Evolutionary conservation across 2,329 filamentous ascomycete species (phyloP).

Genomic region (Aspergillus persii): DNA sequence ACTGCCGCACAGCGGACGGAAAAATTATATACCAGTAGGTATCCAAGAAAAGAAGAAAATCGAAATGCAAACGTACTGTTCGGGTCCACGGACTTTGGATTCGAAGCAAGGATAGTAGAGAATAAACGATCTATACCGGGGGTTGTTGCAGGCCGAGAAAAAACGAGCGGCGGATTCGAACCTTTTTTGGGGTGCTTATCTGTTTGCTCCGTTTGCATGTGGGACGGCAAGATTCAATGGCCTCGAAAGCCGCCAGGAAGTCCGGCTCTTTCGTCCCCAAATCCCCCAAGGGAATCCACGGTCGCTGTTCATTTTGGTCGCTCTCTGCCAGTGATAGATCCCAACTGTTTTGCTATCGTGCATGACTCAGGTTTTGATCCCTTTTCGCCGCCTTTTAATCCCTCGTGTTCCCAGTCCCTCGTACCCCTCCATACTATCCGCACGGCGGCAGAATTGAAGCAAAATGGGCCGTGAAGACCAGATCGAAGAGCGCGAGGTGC

Average conservation of each 20-base stretch:
- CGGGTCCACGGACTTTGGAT: background rate
- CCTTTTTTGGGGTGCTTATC: constrained; percentile 31
- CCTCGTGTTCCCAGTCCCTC: constrained; percentile 6
- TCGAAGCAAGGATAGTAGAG: too few species aligned
- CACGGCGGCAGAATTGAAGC: constrained; percentile 25
- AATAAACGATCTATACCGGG: constrained; percentile 1
- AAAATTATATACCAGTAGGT: constrained; percentile 4
- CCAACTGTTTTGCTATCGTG: background rate
- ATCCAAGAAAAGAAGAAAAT: background rate
- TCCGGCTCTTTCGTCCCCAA: background rate
- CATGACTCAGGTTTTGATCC: background rate
- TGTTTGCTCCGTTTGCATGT: constrained; percentile 45
- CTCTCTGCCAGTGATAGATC: background rate
- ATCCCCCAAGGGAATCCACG: background rate
- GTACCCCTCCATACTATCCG: constrained; percentile 28
- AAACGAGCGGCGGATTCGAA: constrained; percentile 13
- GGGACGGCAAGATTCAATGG: constrained; percentile 29
- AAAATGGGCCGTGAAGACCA: constrained; percentile 73
- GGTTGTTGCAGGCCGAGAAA: background rate
- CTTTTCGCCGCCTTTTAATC: background rate
- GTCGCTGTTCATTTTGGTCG: background rate
- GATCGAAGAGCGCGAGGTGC: constrained; percentile 91
- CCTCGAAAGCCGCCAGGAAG: background rate
- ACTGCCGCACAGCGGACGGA: constrained; percentile 5
- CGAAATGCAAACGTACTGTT: background rate